Percentiles rank a stretch among this genome's conserved stretches.
phyloP scores from a whole-genome alignment of 1,139 yeast genomes.

The Hyphopichia khmerensis region DNA sequence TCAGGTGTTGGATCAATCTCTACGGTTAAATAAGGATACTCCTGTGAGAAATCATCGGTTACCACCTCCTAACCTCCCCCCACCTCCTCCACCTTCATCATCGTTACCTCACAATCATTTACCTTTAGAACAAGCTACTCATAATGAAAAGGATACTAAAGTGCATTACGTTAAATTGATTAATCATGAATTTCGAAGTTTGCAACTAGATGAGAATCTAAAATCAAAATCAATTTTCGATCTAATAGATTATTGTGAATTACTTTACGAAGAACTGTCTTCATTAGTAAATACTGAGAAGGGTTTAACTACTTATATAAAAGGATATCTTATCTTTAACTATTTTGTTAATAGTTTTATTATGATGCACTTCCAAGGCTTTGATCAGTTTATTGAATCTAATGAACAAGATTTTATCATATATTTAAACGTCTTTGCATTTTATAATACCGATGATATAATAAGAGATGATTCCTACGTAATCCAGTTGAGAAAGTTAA shows the following conservation, averaged over 20 bases:
- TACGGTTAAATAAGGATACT: neutral
- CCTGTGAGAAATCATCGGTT: neutral
- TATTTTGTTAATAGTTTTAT: conserved; percentile 46
- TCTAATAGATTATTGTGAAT: conserved; percentile 43
- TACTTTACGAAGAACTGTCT: conserved; percentile 35
- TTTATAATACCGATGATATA: conserved; percentile 34
- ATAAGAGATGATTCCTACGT: conserved; percentile 20
- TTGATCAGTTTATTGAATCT: conserved; percentile 39
- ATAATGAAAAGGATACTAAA: conserved; percentile 6
- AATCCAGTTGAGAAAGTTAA: conserved; percentile 22
- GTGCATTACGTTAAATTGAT: conserved; percentile 27
- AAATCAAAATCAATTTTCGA: conserved; percentile 40
- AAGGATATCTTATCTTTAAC: conserved; percentile 43
- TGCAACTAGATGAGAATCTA: conserved; percentile 34
- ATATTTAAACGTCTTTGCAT: conserved; percentile 44
- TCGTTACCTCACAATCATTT: neutral
- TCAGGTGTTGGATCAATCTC: neutral
- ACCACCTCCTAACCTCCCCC: neutral
- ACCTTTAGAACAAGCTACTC: neutral
- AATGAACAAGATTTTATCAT: conserved; percentile 44
- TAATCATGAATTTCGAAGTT: conserved; percentile 34
- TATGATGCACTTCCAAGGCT: conserved; percentile 45
- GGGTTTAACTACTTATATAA: conserved; percentile 28
- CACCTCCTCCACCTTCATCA: neutral
- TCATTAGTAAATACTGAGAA: conserved; percentile 13